Base-by-base conservation (phyloP, 345 rosid genomes). In the Nasturtium officinale region DNA sequence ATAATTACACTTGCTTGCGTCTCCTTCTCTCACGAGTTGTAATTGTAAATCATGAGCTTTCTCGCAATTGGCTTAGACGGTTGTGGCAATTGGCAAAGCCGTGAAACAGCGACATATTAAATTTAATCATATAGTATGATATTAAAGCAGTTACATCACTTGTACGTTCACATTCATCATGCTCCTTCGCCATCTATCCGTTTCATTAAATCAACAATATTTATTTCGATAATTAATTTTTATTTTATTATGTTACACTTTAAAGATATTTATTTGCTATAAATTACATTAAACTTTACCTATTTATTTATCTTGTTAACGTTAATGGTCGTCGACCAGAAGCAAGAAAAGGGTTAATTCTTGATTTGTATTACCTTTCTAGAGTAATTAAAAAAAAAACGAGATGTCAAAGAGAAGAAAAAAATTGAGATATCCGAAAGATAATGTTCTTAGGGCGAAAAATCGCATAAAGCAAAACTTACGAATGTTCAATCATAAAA, bases 121-220 rank as follows among this genome's bases (percentile, higher is more conserved):
- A 53, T 70, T 23, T 60, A 61, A 25, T 61, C 79, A 68, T 63
- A 76, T 62, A 61, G 67, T 62, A 20, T 56, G 48, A 17, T 38
- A 46, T 46, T 55, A 69, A 63, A 48, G 26, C 67, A 47, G 76
- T 70, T 77, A 65, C 76, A 70, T 55, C 65, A 47, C 63, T 63
- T 54, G 60, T 63, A 45, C 50, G n/a, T 38, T 76, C 80, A 77
- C 76, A 70, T 70, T 77, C 76, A 46, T 77, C 80, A 77, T 70
- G 76, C 80, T 70, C 55, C 65, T 63, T 63, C 20, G 29, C 60
- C 65, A 9, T 60, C 65, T 70, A 62, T 47, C 79, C 52, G 70
- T 69, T 69, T 54, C 70, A 75, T 67, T 68, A 52, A 61, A 61
- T 69, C 40, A 67, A 21, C 30, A 32, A 17, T 40, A n/a, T 40